These are phyloP conservation scores for Microcera coccophila DNA, from an alignment of 2,329 filamentous ascomycete genomes.

Conservation along the genomic window DNA sequence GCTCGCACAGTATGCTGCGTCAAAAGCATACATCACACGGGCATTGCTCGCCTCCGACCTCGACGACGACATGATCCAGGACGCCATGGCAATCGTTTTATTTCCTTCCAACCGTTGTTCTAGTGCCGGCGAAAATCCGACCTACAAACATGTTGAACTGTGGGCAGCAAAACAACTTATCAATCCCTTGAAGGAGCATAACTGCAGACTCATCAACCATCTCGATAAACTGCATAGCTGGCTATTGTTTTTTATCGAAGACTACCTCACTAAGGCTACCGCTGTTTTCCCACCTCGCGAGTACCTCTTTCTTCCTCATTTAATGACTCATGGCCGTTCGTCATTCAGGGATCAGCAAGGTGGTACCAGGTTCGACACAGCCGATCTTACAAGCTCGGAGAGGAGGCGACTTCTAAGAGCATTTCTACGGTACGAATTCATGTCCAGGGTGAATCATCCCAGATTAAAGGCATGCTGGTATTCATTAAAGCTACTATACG, in stretches of 20 bases:
- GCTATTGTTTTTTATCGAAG: constrained; percentile 11
- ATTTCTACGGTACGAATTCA: constrained; percentile 9
- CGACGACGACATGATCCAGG: constrained; percentile 10
- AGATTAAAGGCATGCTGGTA: too few relatives aligned
- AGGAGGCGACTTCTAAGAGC: constrained; percentile 5
- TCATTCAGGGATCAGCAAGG: constrained; percentile 7
- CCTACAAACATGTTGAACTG: background rate
- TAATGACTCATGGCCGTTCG: background rate
- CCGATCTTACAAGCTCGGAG: constrained; percentile 3
- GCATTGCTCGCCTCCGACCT: constrained; percentile 5
- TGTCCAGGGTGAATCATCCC: constrained; percentile 1
- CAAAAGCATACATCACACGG: constrained; percentile 4
- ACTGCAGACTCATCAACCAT: background rate
- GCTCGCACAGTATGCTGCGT: constrained; percentile 6
- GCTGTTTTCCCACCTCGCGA: constrained; percentile 7
- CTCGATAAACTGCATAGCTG: constrained; percentile 1
- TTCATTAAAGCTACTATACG: too few relatives aligned
- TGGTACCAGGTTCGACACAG: background rate
- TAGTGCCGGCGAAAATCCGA: background rate
- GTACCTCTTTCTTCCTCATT: constrained; percentile 9
- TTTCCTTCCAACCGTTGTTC: background rate
- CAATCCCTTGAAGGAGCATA: background rate
- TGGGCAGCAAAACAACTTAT: constrained; percentile 9
- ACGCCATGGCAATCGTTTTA: constrained; percentile 11
- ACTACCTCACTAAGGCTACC: constrained; percentile 16